Conservation (phyloP, 2,329 filamentous ascomycete species). For the Myriosclerotinia curreyana region DNA sequence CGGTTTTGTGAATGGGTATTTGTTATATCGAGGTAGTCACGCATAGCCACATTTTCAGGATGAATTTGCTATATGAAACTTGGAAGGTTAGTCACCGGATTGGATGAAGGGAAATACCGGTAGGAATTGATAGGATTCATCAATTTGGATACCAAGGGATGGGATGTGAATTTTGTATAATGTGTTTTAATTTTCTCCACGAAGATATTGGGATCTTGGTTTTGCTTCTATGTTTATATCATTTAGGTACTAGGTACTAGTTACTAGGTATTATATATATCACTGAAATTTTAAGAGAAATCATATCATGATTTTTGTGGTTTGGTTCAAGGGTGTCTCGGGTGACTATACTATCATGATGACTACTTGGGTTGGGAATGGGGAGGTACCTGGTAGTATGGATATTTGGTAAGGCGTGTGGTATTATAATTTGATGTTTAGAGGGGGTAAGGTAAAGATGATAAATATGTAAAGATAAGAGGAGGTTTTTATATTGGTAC, state of each 20-base stretch:
- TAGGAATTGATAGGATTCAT: not conserved
- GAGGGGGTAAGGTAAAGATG: too few relatives aligned
- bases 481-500: too few relatives aligned
- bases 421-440: too few relatives aligned
- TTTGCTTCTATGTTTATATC: slow-evolving; percentile 3
- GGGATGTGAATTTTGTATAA: not conserved
- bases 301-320: too few relatives aligned
- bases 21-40: not conserved
- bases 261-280: too few relatives aligned
- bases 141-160: not conserved
- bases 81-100: not conserved
- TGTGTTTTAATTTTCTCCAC: not conserved
- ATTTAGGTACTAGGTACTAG: not conserved
- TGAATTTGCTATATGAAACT: not conserved
- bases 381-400: too few relatives aligned
- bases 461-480: too few relatives aligned
- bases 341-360: too few relatives aligned
- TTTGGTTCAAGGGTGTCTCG: too few relatives aligned
- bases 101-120: not conserved
- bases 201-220: not conserved
- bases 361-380: too few relatives aligned
- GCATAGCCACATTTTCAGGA: not conserved
- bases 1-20: not conserved
- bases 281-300: too few relatives aligned
- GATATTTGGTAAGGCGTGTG: too few relatives aligned